These are phyloP conservation scores for Alternaria rosae DNA, from an alignment of 2,329 filamentous ascomycete species.

Conservation along the genomic window DNA sequence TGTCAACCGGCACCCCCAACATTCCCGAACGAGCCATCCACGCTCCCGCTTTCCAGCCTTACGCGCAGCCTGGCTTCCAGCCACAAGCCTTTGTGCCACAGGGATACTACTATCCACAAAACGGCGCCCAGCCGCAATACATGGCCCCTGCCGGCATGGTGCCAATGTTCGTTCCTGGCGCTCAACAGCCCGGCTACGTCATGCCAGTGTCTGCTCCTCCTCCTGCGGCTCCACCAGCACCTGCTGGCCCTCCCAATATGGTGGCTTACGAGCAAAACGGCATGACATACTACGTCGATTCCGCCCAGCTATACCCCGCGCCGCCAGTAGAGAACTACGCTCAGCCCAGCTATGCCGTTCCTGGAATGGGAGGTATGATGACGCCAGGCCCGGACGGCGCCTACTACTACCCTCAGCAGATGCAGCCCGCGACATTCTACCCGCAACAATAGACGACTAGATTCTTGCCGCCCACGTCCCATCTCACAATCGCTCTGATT, in stretches of 20 bases:
- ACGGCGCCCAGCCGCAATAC: slow-evolving; percentile 47
- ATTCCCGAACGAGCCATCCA: slow-evolving; percentile 94
- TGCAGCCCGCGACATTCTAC: slow-evolving; percentile 66
- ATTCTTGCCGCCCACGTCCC: neutral
- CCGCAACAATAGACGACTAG: slow-evolving; percentile 39
- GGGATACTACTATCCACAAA: slow-evolving; percentile 70
- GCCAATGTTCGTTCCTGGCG: slow-evolving; percentile 65
- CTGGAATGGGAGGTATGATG: slow-evolving; percentile 81
- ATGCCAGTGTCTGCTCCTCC: slow-evolving; percentile 48
- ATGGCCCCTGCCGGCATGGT: slow-evolving; percentile 58
- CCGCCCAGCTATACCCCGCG: slow-evolving; percentile 66
- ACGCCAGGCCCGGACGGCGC: slow-evolving; percentile 64
- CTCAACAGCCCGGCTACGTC: slow-evolving; percentile 58
- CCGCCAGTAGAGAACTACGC: slow-evolving; percentile 56
- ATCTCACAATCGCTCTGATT: neutral
- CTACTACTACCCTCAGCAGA: slow-evolving; percentile 66
- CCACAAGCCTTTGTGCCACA: slow-evolving; percentile 52
- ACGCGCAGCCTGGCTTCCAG: slow-evolving; percentile 62
- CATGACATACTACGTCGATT: slow-evolving; percentile 94
- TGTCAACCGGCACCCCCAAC: slow-evolving; percentile 80
- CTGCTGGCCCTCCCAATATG: slow-evolving; percentile 58
- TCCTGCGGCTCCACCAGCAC: slow-evolving; percentile 44
- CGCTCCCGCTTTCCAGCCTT: slow-evolving; percentile 83
- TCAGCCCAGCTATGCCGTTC: slow-evolving; percentile 61
- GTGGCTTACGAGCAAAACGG: slow-evolving; percentile 90